phyloP scores from a whole-genome alignment of 805 yeast genomes.

The Hermanozyma aechmeae region DNA sequence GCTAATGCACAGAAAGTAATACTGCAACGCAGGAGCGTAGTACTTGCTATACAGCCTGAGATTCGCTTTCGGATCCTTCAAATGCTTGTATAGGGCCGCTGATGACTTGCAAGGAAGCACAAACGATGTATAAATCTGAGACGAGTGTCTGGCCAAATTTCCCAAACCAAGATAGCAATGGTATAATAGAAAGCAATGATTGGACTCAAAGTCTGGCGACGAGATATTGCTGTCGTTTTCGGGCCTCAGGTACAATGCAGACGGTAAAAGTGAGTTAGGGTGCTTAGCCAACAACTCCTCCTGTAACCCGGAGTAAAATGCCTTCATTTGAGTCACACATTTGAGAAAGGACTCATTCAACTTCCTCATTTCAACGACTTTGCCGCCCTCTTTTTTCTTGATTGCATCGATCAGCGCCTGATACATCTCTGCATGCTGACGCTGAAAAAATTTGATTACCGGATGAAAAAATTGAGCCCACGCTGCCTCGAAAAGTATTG shows the following conservation, averaged over 20 bases:
- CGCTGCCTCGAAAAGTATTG: constrained; percentile 27
- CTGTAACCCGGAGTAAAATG: constrained; percentile 39
- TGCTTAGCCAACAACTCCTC: constrained; percentile 28
- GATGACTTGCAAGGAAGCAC: constrained; percentile 8
- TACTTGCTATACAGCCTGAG: constrained; percentile 2
- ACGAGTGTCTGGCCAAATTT: constrained; percentile 8
- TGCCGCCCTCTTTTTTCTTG: constrained; percentile 8
- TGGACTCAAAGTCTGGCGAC: constrained; percentile 8
- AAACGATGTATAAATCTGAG: constrained; percentile 4
- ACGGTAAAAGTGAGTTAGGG: constrained; percentile 23
- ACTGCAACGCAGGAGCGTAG: constrained; percentile 12
- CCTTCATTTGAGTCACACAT: constrained; percentile 35
- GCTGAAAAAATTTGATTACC: constrained; percentile 47
- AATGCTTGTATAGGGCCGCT: constrained; percentile 6
- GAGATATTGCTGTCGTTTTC: too few species aligned
- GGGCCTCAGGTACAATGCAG: too few species aligned
- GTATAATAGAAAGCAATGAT: constrained; percentile 6
- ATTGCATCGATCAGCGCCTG: constrained; percentile 9
- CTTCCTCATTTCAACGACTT: constrained; percentile 46
- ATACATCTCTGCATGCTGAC: constrained; percentile 20
- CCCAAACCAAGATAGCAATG: constrained; percentile 11
- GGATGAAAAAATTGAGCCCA: constrained; percentile 64
- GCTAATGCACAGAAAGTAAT: constrained; percentile 43
- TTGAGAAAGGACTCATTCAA: constrained; percentile 43
- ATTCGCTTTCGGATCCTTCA: constrained; percentile 4